Evolutionary conservation across 192 early-diverging fungal genomes (phyloP), one percentile per base, ranked within the genome.

Genomic region (Piromyces finnis): DNA sequence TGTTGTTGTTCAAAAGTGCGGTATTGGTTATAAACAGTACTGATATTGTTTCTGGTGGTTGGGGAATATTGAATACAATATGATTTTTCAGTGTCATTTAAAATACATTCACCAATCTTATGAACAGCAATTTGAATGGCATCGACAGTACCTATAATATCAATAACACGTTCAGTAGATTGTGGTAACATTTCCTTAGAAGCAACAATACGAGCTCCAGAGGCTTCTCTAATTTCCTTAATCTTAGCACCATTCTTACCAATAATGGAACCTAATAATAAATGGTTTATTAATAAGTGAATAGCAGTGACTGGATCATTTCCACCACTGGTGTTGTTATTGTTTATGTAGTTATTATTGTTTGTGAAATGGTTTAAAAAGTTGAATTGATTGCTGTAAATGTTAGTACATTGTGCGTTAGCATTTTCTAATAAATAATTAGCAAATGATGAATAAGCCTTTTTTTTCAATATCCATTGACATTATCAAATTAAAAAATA

Each of bases 401-500:
- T 36, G 82, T 80, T 35, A 16, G 79, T 35, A n/a, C 84, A 83
- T 26, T 84, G 86, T 12, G 90, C 84, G 78, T 91, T 91, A 77
- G 93, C 91, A 84, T 94, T 94, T 79, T 93, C 93, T 30, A 92
- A 84, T 16, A 94, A 85, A 12, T 90, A 92, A 83, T 92, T 91
- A 29, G 93, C 94, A 39, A 97, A 92, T 29, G 95, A 84, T 80
- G 92, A 90, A 83, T 94, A 97, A 30, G 96, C 95, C 89, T 94
- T 82, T 26, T 22, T n/a, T n/a, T n/a, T n/a, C n/a, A n/a, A n/a
- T n/a, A n/a, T n/a, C n/a, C n/a, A n/a, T n/a, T n/a, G n/a, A n/a
- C n/a, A n/a, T n/a, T n/a, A n/a, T n/a, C n/a, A n/a, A n/a, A n/a
- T n/a, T n/a, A n/a, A n/a, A n/a, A n/a, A n/a, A n/a, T n/a, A n/a